Conservation (phyloP, 2,329 filamentous ascomycete species). For the Fusarium sp. region DNA sequence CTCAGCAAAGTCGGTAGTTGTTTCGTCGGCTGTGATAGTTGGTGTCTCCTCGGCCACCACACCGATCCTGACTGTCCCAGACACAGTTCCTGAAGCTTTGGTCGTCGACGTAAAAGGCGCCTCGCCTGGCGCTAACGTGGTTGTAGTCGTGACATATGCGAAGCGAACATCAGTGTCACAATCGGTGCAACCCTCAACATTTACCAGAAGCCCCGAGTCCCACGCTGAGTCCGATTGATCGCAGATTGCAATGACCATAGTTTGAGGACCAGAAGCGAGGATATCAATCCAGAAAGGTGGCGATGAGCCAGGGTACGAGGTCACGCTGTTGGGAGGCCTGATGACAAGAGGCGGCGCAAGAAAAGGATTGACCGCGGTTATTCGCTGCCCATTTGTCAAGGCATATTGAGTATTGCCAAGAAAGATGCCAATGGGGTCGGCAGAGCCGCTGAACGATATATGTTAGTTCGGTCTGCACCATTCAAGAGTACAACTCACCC, state of each 20-base stretch:
- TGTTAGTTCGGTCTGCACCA: neutral
- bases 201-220: constrained; percentile 21
- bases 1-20: neutral
- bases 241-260: constrained; percentile 24
- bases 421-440: constrained; percentile 14
- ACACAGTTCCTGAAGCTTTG: constrained; percentile 26
- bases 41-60: neutral
- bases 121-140: neutral
- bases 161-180: constrained; percentile 1
- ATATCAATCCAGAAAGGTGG: constrained; percentile 11
- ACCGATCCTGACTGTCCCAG: constrained; percentile 17
- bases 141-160: constrained; percentile 10
- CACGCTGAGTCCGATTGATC: constrained; percentile 2
- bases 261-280: neutral
- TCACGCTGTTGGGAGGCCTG: constrained; percentile 13
- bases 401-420: neutral
- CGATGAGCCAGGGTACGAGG: constrained; percentile 14
- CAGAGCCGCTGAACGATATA: neutral
- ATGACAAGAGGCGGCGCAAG: constrained; percentile 2
- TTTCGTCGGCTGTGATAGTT: neutral
- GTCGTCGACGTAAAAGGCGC: constrained; percentile 12
- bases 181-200: constrained; percentile 2
- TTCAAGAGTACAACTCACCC: neutral
- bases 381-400: neutral
- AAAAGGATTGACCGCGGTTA: constrained; percentile 1